Conservation (phyloP, 2,329 filamentous ascomycete species). For the Tympanopsis confertula region DNA sequence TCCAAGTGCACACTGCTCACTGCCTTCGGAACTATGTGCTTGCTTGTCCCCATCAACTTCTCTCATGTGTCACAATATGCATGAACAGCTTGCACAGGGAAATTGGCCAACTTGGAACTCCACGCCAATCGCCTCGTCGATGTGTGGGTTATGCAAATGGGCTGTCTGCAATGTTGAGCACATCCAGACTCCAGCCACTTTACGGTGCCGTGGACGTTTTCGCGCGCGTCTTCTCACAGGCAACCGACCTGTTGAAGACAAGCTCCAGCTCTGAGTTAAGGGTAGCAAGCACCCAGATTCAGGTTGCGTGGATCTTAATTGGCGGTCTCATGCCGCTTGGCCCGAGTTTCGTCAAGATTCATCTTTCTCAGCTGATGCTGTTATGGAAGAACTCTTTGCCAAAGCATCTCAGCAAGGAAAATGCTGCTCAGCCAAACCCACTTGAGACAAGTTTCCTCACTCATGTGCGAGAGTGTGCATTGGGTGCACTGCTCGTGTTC, state of each 20-base stretch:
- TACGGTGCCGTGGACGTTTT: slow-evolving; percentile 95
- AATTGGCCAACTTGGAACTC: slow-evolving; percentile 63
- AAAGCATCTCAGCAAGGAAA: slow-evolving; percentile 86
- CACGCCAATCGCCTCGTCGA: slow-evolving; percentile 66
- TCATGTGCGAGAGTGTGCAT: slow-evolving; percentile 86
- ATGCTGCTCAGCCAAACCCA: slow-evolving; percentile 69
- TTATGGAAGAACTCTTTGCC: slow-evolving; percentile 96
- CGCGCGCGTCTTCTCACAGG: slow-evolving; percentile 79
- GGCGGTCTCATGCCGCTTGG: slow-evolving; percentile 93
- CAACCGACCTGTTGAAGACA: slow-evolving; percentile 82
- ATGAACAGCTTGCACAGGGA: slow-evolving; percentile 92
- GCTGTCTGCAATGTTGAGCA: slow-evolving; percentile 79
- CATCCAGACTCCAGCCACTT: slow-evolving; percentile 74
- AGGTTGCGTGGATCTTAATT: slow-evolving; percentile 95
- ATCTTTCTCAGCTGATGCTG: slow-evolving; percentile 82
- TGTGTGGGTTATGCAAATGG: slow-evolving; percentile 89
- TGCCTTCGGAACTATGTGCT: slow-evolving; percentile 80
- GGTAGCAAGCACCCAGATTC: slow-evolving; percentile 85
- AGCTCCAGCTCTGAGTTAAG: slow-evolving; percentile 84
- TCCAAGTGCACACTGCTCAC: slow-evolving; percentile 79
- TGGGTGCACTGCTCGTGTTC: slow-evolving; percentile 85
- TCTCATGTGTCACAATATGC: slow-evolving; percentile 85
- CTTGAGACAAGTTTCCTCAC: slow-evolving; percentile 86
- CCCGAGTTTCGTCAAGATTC: slow-evolving; percentile 97
- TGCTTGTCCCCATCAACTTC: slow-evolving; percentile 80